Evolutionary conservation across 2,329 filamentous ascomycete genomes (phyloP).

Genomic region (Didymella keratinophila): DNA sequence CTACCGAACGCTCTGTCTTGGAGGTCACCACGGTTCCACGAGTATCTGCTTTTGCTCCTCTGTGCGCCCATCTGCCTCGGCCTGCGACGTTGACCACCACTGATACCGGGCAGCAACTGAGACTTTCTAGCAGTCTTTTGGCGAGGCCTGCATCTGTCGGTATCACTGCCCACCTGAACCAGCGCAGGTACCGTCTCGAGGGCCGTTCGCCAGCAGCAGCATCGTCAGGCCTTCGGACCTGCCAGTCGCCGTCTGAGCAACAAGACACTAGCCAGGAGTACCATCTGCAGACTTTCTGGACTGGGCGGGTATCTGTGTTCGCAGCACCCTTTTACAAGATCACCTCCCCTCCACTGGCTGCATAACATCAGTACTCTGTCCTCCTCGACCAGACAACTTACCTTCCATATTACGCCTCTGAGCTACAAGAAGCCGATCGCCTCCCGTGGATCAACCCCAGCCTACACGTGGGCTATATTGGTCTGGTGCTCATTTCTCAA

Average conservation of each 20-base stretch:
- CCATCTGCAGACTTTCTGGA: conserved; percentile 38
- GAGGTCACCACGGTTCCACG: conserved; percentile 48
- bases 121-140: conserved; percentile 55
- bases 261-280: conserved; percentile 42
- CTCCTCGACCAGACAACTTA: conserved; percentile 38
- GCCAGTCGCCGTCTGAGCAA: conserved; percentile 40
- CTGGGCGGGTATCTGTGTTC: conserved; percentile 39
- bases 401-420: conserved; percentile 42
- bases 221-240: conserved; percentile 38
- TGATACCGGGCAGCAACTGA: conserved; percentile 50
- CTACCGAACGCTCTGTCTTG: conserved; percentile 49
- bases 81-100: conserved; percentile 49
- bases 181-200: conserved; percentile 50
- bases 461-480: conserved; percentile 59
- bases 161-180: conserved; percentile 49
- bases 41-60: conserved; percentile 47
- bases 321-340: conserved; percentile 43
- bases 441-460: conserved; percentile 60
- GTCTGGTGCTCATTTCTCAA: conserved; percentile 52
- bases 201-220: conserved; percentile 38
- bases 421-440: conserved; percentile 46
- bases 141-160: conserved; percentile 54
- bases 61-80: conserved; percentile 52
- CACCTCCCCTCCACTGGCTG: conserved; percentile 41
- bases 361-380: conserved; percentile 46